phyloP scores from a whole-genome alignment of 2,329 filamentous ascomycete species.

The Hypoxylon sp. region DNA sequence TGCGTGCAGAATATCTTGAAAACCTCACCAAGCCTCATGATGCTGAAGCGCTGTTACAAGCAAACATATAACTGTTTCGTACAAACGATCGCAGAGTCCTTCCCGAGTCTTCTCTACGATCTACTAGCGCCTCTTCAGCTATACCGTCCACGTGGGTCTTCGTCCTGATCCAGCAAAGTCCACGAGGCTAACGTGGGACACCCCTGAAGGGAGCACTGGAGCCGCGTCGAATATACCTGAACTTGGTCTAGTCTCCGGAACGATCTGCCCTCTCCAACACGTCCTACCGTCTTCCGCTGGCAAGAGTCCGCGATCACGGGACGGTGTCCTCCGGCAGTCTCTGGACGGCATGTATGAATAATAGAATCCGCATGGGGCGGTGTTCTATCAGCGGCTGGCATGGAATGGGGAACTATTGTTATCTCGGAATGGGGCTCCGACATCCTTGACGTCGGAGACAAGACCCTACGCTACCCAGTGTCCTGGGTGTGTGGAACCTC shows the following conservation, averaged over 20 bases:
- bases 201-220: conserved; percentile 18
- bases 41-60: conserved; percentile 9
- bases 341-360: not conserved
- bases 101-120: conserved; percentile 35
- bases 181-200: conserved; percentile 21
- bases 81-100: conserved; percentile 49
- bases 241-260: conserved; percentile 13
- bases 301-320: conserved; percentile 35
- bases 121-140: conserved; percentile 34
- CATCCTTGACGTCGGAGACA: conserved; percentile 16
- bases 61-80: conserved; percentile 10
- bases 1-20: not conserved
- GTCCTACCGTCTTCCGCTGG: conserved; percentile 17
- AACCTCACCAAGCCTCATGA: not conserved
- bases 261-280: conserved; percentile 1
- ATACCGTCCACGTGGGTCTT: conserved; percentile 28
- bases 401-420: conserved; percentile 15
- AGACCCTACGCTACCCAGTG: conserved; percentile 26
- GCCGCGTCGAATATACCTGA: conserved; percentile 22
- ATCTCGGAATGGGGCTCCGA: conserved; percentile 23
- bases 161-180: conserved; percentile 32
- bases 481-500: conserved; percentile 28
- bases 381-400: conserved; percentile 12
- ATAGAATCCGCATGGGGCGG: conserved; percentile 5
- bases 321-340: not conserved